Base-by-base conservation (phyloP, 495 filamentous ascomycete species). In the Margaritispora aquatica region DNA sequence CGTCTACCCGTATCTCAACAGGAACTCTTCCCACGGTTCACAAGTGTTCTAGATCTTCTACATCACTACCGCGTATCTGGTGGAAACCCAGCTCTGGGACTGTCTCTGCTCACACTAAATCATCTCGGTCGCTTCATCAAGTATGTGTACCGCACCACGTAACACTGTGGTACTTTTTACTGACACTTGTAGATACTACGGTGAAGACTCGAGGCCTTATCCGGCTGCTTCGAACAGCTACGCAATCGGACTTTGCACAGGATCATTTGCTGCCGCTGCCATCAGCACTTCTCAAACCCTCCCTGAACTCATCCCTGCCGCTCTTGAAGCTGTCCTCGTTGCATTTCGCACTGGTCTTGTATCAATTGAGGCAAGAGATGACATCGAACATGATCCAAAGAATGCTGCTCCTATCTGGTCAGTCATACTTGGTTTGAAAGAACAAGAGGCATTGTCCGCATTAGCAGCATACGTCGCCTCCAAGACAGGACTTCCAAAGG, bases 111-210 rank as follows among this genome's bases (percentile, higher is more conserved):
- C 27, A 84, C 80, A 47, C 82, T 88, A 48, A 78, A 87, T 31
- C 88, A 94, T 65, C 67, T 92, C 24, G 86, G 79, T 51, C 83
- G 86, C 60, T 92, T 88, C 63, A 88, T 92, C 60, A 81, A 87
- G 86, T 91, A 76, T 79, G 58, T 29, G 8, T 1, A 27, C 82
- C 17, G 5, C 15, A 20, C 15, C 15, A 38, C 71, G 10, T 47
- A 23, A 44, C 27, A 10, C 3, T 29, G 8, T 61, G 19, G 38
- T 17, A 15, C 19, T 44, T 15, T 17, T 44, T 3, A 44, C 2
- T 44, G 38, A n/a, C 3, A 10, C 38, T n/a, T n/a, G 29, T 17
- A 79, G 77, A 52, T 72, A 74, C 23, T 69, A 68, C 50, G 76
- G 77, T 52, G 75, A 75, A 54, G 65, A 75, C 50, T 69, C 70